phyloP scores from a whole-genome alignment of 129 eudicot species.

The Centaurea solstitialis region DNA sequence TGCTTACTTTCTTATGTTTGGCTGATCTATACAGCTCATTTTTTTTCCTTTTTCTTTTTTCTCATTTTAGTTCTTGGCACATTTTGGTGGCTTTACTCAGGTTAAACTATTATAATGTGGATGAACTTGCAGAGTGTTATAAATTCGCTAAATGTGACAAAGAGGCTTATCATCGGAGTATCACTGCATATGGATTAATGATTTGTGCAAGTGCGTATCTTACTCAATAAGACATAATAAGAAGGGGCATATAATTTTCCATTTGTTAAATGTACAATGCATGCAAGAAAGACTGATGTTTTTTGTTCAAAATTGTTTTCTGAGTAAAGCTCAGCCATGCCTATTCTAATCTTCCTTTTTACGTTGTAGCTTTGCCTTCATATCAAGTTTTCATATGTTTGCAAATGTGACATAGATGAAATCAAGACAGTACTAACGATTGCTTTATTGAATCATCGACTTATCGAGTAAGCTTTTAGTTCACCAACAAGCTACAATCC shows the following conservation, averaged over 20 bases:
- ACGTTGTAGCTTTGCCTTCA: background rate
- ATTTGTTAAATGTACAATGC: background rate
- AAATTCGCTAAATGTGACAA: slow-evolving; percentile 63
- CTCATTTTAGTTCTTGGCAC: background rate
- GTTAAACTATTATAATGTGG: background rate
- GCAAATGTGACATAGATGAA: background rate
- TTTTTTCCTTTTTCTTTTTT: background rate
- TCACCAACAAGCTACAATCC: no score
- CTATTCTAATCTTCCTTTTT: background rate
- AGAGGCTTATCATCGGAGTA: slow-evolving; percentile 66
- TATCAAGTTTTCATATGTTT: background rate
- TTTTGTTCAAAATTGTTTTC: background rate
- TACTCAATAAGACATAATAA: background rate
- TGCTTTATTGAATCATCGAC: background rate
- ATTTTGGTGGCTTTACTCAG: background rate
- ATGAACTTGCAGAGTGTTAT: slow-evolving; percentile 66
- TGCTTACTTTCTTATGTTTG: background rate
- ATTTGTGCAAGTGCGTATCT: slow-evolving; percentile 71
- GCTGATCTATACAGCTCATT: background rate
- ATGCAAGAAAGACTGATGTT: background rate
- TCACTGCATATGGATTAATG: slow-evolving; percentile 80
- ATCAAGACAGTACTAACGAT: background rate
- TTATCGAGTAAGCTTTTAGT: no score
- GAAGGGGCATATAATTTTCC: background rate
- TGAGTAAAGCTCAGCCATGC: background rate